Base-by-base conservation (phyloP, 306 rosid genomes). In the Dicorynia guianensis region DNA sequence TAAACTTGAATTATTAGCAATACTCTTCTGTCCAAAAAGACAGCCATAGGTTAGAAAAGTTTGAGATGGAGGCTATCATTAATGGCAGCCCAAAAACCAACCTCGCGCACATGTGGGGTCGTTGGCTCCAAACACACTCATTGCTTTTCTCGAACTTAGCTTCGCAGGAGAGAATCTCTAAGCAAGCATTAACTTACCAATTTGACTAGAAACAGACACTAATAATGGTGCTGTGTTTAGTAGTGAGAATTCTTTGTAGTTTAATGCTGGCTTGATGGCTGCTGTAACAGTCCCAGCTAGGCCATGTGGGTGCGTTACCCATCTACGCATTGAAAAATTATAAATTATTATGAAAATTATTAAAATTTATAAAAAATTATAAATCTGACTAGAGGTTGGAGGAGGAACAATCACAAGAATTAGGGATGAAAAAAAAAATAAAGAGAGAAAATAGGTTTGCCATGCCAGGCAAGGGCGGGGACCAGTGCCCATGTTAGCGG, bases 71-170 rank as follows among this genome's bases (percentile, higher is more conserved):
- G 61, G 54, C 63, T 59, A 69, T 56, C 78, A 85, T 83, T 81
- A 80, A 84, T 81, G 81, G 79, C 82, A 67, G 80, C 80, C 47
- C 82, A 63, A 52, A 65, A 52, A 75, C 18, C 81, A 70, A 61
- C 65, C 30, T 44, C 50, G 81, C 48, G 61, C 65, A 7, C 76
- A 46, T 66, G 92, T 87, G 93, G 97, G 97, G 91, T 76, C 95
- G 39, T 71, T 84, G 65, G 20, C 91, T 90, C 85, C 50, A 49
- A 81, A 80, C 88, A 79, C 90, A 92, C 97, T 94, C 98, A 88
- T 88, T 89, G 84, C 91, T 67, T 84, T 83, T 77, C 89, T 76
- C 72, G 85, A 87, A 80, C 78, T 74, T 67, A 17, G 84, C 19
- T 79, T 62, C 38, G n/a, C 20, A 68, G 76, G 66, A 30, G 30